phyloP scores from a whole-genome alignment of 805 yeast genomes.

The Limtongia smithiae region DNA sequence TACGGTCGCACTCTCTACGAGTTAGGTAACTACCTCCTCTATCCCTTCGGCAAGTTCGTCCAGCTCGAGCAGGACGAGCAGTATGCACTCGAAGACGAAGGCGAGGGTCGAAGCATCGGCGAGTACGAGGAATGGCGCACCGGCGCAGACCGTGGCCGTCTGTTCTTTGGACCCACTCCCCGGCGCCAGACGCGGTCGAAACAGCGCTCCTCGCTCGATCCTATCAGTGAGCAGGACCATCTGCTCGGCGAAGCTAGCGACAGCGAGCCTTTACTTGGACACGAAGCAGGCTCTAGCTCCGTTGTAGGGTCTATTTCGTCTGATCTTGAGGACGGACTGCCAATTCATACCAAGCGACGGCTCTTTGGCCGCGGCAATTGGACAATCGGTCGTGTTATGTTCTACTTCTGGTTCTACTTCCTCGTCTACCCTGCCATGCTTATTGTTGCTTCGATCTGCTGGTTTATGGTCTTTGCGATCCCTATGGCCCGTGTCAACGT shows the following conservation, averaged over 20 bases:
- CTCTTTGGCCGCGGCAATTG: conserved; percentile 90
- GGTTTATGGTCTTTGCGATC: conserved; percentile 83
- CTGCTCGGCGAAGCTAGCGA: conserved; percentile 27
- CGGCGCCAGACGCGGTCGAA: conserved; percentile 21
- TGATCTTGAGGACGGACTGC: conserved; percentile 18
- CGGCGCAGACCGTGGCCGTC: conserved; percentile 63
- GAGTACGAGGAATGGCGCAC: conserved; percentile 76
- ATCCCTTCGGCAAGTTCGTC: conserved; percentile 89
- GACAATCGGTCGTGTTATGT: conserved; percentile 77
- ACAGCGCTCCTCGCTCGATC: conserved; percentile 11
- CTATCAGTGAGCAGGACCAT: conserved; percentile 21
- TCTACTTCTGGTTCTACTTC: conserved; percentile 66
- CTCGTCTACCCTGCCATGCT: conserved; percentile 65
- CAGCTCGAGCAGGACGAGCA: conserved; percentile 72
- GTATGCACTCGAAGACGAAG: conserved; percentile 79
- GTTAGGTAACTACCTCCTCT: conserved; percentile 66
- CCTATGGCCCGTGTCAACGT: conserved; percentile 85
- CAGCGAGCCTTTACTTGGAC: conserved; percentile 1
- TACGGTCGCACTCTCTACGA: conserved; percentile 61
- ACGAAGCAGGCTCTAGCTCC: neutral
- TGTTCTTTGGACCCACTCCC: conserved; percentile 67
- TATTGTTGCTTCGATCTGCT: conserved; percentile 56
- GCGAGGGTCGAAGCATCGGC: conserved; percentile 78
- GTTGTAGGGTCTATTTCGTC: neutral
- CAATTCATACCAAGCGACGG: conserved; percentile 40